Conservation (phyloP, 176 grass and related monocot species). For the Aegilops longissima region DNA sequence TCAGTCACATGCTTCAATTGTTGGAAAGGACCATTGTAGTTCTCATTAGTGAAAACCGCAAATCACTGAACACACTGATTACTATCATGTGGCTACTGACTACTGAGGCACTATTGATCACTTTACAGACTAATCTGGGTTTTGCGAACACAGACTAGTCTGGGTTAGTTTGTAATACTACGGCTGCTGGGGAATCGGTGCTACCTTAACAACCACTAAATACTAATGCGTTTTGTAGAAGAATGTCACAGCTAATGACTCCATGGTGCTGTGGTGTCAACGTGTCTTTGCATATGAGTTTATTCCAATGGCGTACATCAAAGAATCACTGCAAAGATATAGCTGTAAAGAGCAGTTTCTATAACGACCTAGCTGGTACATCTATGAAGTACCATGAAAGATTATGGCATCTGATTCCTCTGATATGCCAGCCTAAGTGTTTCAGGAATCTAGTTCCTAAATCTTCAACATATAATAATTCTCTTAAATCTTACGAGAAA, state of each 20-base stretch:
- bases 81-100: too few relatives aligned
- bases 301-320: slow-evolving; percentile 9
- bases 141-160: too few relatives aligned
- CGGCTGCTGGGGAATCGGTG: neutral
- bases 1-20: neutral
- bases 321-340: slow-evolving; percentile 16
- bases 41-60: neutral
- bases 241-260: neutral
- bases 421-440: slow-evolving; percentile 5
- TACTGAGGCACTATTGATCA: neutral
- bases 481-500: neutral
- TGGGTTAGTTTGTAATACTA: neutral
- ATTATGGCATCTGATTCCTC: slow-evolving; percentile 31
- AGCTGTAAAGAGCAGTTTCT: slow-evolving; percentile 9
- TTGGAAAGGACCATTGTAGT: neutral
- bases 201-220: neutral
- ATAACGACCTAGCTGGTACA: neutral
- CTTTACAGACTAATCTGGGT: too few relatives aligned
- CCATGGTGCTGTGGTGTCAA: neutral
- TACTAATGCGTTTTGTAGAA: slow-evolving; percentile 4
- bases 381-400: neutral
- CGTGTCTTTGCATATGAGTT: neutral
- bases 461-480: neutral
- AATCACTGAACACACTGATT: neutral
- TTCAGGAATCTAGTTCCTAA: slow-evolving; percentile 29